Evolutionary conservation across 2,329 filamentous ascomycete species (phyloP), one percentile per base, ranked within the genome.

Genomic region (Exophiala sideris): DNA sequence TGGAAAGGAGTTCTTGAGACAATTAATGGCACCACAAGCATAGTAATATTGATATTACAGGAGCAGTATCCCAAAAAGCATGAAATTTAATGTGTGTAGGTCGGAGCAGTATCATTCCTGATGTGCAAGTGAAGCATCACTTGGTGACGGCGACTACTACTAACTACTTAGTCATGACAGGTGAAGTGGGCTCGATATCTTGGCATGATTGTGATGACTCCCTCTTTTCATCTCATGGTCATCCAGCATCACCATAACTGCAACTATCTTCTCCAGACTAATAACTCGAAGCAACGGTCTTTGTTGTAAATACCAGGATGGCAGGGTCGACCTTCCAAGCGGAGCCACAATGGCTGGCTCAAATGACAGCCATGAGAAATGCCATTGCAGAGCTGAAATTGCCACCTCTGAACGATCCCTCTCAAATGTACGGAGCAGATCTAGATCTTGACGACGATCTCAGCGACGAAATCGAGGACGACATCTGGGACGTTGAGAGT

Each of bases 401-500:
- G 44, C 77, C 79, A 20, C 63, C 71, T 42, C 65, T 71, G 35
- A 76, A 79, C 59, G 70, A 74, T 29, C 70, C 74, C 41, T 66
- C 72, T 36, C 73, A 75, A 44, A 68, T 74, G 45, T 83, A 84
- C 64, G 81, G 77, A 14, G 74, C 79, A 10, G 79, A 84, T 50
- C 58, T 75, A 18, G 70, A 75, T 29, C 72, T 85, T 34, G 85
- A 89, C 33, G 79, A 83, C 44, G 73, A 81, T 18, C 80, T 79
- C 2, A 80, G 76, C 3, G 82, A 82, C 4, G 83, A 81, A 40
- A 83, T 81, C 14, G 82, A 83, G 4, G 88, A 92, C 54, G 91
- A 96, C 71, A 85, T 96, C 8, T 96, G 92, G 92, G 91, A 96
- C 68, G 84, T 95, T 54, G 89, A 95, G 66, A 58, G 61, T 21